Conservation (phyloP, 192 early-diverging fungal species). For the Coemansia sp. region DNA sequence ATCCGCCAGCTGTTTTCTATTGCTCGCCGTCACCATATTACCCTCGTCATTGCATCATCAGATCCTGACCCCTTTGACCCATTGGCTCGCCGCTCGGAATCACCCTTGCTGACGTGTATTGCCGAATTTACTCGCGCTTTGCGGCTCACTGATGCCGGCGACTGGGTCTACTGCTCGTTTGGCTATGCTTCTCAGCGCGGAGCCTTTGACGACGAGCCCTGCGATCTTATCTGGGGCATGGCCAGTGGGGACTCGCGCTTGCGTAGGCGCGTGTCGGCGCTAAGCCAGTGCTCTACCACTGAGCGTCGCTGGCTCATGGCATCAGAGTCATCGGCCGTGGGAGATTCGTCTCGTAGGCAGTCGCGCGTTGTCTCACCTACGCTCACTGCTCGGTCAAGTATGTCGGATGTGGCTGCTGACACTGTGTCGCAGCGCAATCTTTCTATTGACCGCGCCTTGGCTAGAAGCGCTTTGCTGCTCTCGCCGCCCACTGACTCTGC, state of each 20-base stretch:
- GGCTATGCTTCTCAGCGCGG: constrained; percentile 31
- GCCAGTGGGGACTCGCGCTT: not conserved
- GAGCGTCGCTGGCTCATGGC: constrained; percentile 53
- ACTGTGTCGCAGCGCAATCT: constrained; percentile 13
- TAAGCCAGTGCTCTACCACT: constrained; percentile 57
- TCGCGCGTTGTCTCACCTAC: constrained; percentile 36
- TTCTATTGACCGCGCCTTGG: constrained; percentile 19
- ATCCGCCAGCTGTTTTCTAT: constrained; percentile 33
- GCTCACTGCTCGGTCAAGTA: constrained; percentile 44
- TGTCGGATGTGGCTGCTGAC: constrained; percentile 38
- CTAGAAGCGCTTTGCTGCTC: constrained; percentile 11
- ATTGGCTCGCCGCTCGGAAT: not conserved
- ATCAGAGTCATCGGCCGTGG: constrained; percentile 20
- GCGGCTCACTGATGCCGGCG: constrained; percentile 12
- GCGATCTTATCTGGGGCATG: constrained; percentile 27
- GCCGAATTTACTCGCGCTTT: constrained; percentile 44
- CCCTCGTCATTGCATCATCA: constrained; percentile 20
- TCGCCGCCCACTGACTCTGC: constrained; percentile 13
- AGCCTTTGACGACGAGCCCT: constrained; percentile 29
- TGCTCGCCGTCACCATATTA: constrained; percentile 35
- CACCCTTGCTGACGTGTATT: constrained; percentile 15
- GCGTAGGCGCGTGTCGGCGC: constrained; percentile 32
- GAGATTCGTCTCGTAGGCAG: constrained; percentile 34
- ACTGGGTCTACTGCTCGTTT: constrained; percentile 38
- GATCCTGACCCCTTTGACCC: constrained; percentile 30